Evolutionary conservation across 306 rosid genomes (phyloP), one percentile per base, ranked within the genome.

Genomic region (Psophocarpus tetragonolobus): DNA sequence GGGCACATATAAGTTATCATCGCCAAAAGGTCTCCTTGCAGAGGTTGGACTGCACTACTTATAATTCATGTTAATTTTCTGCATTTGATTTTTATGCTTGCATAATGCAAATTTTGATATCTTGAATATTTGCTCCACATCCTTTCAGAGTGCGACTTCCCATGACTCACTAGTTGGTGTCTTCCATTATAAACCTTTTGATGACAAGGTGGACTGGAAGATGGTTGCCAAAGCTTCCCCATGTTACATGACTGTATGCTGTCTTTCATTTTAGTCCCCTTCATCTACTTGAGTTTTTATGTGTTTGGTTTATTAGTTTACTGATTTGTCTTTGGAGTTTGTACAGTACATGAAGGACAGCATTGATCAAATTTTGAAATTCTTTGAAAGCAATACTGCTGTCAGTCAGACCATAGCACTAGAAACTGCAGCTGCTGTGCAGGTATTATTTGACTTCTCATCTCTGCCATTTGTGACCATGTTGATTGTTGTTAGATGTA

Each of bases 401-500:
- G 96, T 95, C 38, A 91, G 97, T 85, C 97, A 88, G 89, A 82
- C 91, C 18, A 81, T 95, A 84, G 97, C 92, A 63, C 78, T 91
- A 91, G 99, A 91, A 84, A 90, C 97, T 76, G 97, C 97, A 44
- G 96, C 97, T 74, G 99, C 97, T 61, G 91, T 95, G 86, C 98
- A 95, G 98, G 98, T 95, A 82, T 57, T 38, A 48, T 2, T 26
- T 79, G 68, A 56, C 45, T 26, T 75, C 41, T 47, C 29, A 45
- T 71, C 74, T 77, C 60, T 76, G 63, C 53, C 50, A 32, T 30
- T 70, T 64, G 60, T 69, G 61, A 21, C 80, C n/a, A 41, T 68
- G 82, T 58, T 82, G 78, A 58, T 63, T 71, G 12, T 27, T n/a
- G n/a, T n/a, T n/a, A n/a, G n/a, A n/a, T n/a, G n/a, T n/a, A n/a